Base-by-base conservation (phyloP, 2,329 filamentous ascomycete genomes). In the Trichophyton benhamiae region DNA sequence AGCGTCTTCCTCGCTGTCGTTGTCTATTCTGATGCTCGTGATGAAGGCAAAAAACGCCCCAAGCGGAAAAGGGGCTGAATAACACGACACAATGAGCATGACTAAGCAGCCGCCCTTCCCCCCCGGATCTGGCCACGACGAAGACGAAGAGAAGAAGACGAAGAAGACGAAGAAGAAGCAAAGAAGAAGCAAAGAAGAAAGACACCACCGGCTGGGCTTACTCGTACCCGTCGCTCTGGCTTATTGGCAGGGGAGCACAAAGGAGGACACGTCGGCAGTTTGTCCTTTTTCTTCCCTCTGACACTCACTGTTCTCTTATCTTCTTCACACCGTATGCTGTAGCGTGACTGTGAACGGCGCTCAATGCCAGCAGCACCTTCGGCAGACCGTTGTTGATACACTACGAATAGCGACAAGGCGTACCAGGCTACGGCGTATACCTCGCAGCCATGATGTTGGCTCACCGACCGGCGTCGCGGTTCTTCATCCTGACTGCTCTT, bases 401-500 rank as follows among this genome's bases (percentile, higher is more conserved):
- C 11, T 38, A 38, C 27, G 6, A 30, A 6, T 30, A 38, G 33
- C 9, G 27, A 38, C 33, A 38, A 38, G 33, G 33, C 8, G 33
- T 38, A 38, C 33, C 33, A 9, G 33, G 33, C 33, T 38, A 27
- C 48, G 48, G 25, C 22, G 27, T 22, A 52, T 5, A 36, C 11
- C 8, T 52, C 11, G 3, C 52, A 30, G 27, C 27, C 27, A 55
- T 15, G 52, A 57, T 46, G 49, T 60, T 62, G 63, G 33, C 71
- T 22, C 69, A 68, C 61, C 73, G 72, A 42, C 72, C 74, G 62
- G 69, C 73, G 42, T 70, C 71, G 49, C 71, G 73, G 60, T 70
- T 72, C 33, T 69, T 76, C 57, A 63, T 72, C 52, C 67, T 73
- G 61, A 71, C 72, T 66, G 68, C 59, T 49, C 61, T 66, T 30